Evolutionary conservation across 768 basidiomycete genomes (phyloP), one percentile per base, ranked within the genome.

Genomic region (Boletus insuetus): DNA sequence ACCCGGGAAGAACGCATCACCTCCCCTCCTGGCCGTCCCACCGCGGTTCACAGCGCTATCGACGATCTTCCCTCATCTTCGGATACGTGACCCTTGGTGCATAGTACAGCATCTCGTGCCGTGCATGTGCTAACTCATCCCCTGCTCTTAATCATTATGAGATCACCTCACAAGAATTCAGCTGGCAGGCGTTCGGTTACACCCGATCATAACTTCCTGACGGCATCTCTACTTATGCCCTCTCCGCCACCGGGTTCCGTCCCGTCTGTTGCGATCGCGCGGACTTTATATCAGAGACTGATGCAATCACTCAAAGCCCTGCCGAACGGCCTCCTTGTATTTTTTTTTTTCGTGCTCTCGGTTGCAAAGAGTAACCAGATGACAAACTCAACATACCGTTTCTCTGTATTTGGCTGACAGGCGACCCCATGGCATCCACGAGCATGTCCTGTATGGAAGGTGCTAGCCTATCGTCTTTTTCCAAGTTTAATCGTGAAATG

Each of bases 231-330:
- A 42, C 62, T 35, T 37, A 46, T 31, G 49, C 43, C 48, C 55
- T 45, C 58, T 41, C 46, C 45, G 58, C 58, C 69, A 66, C 62
- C 68, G 66, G 68, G 55, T 58, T 64, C 60, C 67, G 68, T 69
- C 47, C 64, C 69, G 64, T 55, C 54, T 46, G 53, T 54, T 54
- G 53, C 52, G 55, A 66, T 66, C 61, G 60, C 54, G 66, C 66
- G 66, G 68, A 61, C 49, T 51, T 63, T 52, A 45, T 37, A 52
- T 56, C 61, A 50, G 26, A 50, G 49, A 56, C 54, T 58, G 65
- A 63, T 69, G 63, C 53, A 66, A 65, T 64, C 69, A 55, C 42
- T 46, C 24, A 38, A 55, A 19, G 31, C 46, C 53, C 58, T 59
- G 49, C 50, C 60, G 58, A 58, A 20, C 59, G 61, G 52, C 60